Percentiles rank a stretch among this genome's conserved stretches.
Conservation (phyloP, 495 filamentous ascomycete genomes). For the Sabuloglossum arenarium region DNA sequence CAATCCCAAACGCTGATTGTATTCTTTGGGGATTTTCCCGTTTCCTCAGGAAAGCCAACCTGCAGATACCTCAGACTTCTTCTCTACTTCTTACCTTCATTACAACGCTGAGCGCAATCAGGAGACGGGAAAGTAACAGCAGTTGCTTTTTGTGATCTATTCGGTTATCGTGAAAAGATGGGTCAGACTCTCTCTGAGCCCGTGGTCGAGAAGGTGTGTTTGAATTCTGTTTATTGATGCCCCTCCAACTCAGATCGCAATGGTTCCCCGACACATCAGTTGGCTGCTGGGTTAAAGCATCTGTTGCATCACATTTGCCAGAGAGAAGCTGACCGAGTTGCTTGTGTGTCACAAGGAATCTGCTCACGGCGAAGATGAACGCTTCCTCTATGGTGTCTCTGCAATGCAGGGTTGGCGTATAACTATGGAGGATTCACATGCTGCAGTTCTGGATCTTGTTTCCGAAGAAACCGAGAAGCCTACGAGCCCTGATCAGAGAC, state of each 20-base stretch:
- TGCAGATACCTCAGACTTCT: not conserved
- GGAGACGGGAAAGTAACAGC: not conserved
- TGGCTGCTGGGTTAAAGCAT: not conserved
- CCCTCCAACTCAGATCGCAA: not conserved
- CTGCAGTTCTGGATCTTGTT: conserved; percentile 69
- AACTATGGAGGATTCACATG: conserved; percentile 96
- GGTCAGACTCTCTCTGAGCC: conserved; percentile 99
- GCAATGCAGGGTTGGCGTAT: conserved; percentile 99
- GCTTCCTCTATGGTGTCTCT: conserved; percentile 79
- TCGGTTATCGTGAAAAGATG: conserved; percentile 14
- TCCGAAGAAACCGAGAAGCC: conserved; percentile 36
- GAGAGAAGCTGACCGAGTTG: not conserved
- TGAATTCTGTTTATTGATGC: not conserved
- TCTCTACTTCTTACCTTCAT: not conserved
- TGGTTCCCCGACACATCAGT: not conserved
- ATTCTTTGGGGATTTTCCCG: not conserved
- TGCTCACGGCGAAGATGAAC: conserved; percentile 76
- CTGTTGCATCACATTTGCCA: not conserved
- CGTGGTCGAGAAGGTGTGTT: conserved; percentile 88
- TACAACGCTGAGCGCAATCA: not conserved
- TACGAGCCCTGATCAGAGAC: conserved; percentile 42
- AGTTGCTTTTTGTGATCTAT: not conserved
- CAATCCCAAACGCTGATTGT: not conserved
- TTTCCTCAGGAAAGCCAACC: too few relatives aligned
- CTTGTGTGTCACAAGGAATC: conserved; percentile 37